Evolutionary conservation across 1,284 basidiomycete species (phyloP).

Genomic region (Naganishia liquefaciens): DNA sequence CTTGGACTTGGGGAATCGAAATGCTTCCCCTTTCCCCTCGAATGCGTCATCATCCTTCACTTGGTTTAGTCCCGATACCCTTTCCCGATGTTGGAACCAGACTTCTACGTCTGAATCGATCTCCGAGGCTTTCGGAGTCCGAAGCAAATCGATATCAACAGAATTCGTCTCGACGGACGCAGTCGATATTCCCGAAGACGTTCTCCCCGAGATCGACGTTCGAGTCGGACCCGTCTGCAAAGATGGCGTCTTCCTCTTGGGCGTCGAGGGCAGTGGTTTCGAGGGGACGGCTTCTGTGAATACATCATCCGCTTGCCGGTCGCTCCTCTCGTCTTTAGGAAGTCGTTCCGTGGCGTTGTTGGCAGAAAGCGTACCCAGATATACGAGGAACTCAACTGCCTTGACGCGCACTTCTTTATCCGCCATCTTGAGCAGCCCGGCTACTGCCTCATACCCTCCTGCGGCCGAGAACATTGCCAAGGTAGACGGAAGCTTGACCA

Average conservation of each 20-base stretch:
- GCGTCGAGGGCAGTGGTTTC: background rate
- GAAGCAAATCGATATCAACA: constrained; percentile 11
- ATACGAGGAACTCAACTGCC: constrained; percentile 15
- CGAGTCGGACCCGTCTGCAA: too few species aligned
- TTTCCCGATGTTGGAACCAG: background rate
- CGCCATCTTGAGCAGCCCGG: constrained; percentile 11
- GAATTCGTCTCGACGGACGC: constrained; percentile 2
- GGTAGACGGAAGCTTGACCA: constrained; percentile 19
- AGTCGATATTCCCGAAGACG: constrained; percentile 9
- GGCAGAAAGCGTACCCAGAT: constrained; percentile 1
- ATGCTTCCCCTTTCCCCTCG: background rate
- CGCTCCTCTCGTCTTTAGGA: background rate
- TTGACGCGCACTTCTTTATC: constrained; percentile 19
- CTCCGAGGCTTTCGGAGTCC: constrained; percentile 6
- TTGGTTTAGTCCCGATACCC: too few species aligned
- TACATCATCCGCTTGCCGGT: background rate
- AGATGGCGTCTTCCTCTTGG: background rate
- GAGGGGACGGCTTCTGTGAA: background rate
- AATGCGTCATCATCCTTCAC: background rate
- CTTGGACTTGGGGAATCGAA: constrained; percentile 8
- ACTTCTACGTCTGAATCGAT: constrained; percentile 13
- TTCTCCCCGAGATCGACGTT: background rate
- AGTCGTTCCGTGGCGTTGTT: background rate
- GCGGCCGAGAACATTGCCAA: background rate
- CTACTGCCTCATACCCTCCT: constrained; percentile 13